Evolutionary conservation across 805 yeast genomes (phyloP), one percentile per base, ranked within the genome.

Genomic region (Starmera quercuum): DNA sequence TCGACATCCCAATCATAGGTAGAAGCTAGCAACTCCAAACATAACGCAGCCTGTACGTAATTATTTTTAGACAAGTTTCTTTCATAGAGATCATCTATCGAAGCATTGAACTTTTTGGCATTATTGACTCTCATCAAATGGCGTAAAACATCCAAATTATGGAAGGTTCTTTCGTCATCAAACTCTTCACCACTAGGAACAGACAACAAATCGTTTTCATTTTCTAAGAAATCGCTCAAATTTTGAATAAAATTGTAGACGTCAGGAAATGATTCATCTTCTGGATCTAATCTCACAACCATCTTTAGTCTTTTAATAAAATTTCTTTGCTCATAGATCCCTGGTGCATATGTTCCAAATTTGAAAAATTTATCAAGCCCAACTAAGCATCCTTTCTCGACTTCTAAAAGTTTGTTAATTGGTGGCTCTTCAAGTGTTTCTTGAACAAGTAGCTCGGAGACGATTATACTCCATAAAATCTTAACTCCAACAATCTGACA

Each of bases 131-230:
- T 76, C 66, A 80, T 72, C 55, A 86, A 65, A 58, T 75, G 84
- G 27, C 86, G 78, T 41, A 83, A 73, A 47, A 85, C 78, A 47
- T 79, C 81, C 51, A 86, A 66, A 39, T 75, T 75, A 52, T 81
- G 83, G 71, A 83, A 81, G 5, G 87, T 78, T 49, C 95, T 67
- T 56, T 86, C 95, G 53, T 83, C 90, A 47, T 83, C 90, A 56
- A 82, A 87, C 49, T 85, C 95, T 27, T 78, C 78, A 14, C 87
- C 87, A 30, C 68, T 70, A 11, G 95, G 95, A 37, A 86, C 85
- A 37, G 73, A 70, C 45, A 73, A 73, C 46, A 82, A 71, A 47
- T 83, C 85, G 40, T 74, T 68, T 48, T 83, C 66, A 12, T 76
- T 73, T 34, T 68, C 74, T 37, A 84, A 58, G 56, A 83, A 83